These are phyloP conservation scores for Globomyces sp. DNA, from an alignment of 371 early-diverging fungal species.

Conservation along the genomic window DNA sequence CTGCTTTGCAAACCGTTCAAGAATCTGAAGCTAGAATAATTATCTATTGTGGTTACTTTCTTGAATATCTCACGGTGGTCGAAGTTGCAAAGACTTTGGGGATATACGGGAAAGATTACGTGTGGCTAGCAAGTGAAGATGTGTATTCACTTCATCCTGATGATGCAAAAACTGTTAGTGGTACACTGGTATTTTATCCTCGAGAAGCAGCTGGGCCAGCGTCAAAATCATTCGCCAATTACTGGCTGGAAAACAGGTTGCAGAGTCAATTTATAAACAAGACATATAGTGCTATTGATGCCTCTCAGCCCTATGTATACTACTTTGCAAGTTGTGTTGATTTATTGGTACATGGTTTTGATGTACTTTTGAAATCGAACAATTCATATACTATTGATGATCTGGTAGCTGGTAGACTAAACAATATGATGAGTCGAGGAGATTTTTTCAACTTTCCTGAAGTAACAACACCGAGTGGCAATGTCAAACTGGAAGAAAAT, in stretches of 20 bases:
- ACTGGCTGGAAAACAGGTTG: constrained; percentile 9
- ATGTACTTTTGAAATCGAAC: constrained; percentile 14
- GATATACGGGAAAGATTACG: constrained; percentile 7
- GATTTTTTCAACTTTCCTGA: constrained; percentile 8
- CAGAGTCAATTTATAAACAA: background rate
- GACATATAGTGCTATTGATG: background rate
- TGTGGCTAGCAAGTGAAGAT: constrained; percentile 10
- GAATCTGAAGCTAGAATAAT: constrained; percentile 11
- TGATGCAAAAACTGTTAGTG: background rate
- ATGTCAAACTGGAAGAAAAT: constrained; percentile 11
- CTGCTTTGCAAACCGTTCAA: background rate
- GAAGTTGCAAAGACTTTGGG: background rate
- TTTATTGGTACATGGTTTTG: constrained; percentile 13
- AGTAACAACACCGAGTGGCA: constrained; percentile 1
- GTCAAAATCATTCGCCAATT: background rate
- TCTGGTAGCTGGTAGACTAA: background rate
- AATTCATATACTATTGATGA: background rate
- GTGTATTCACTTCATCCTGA: background rate
- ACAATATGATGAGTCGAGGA: background rate
- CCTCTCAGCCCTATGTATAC: constrained; percentile 10
- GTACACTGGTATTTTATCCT: background rate
- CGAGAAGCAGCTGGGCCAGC: constrained; percentile 8
- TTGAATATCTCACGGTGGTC: background rate
- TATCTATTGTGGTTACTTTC: constrained; percentile 3
- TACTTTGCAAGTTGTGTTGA: constrained; percentile 7